Conservation (phyloP, 495 filamentous ascomycete species). For the Alectoria sarmentosa region DNA sequence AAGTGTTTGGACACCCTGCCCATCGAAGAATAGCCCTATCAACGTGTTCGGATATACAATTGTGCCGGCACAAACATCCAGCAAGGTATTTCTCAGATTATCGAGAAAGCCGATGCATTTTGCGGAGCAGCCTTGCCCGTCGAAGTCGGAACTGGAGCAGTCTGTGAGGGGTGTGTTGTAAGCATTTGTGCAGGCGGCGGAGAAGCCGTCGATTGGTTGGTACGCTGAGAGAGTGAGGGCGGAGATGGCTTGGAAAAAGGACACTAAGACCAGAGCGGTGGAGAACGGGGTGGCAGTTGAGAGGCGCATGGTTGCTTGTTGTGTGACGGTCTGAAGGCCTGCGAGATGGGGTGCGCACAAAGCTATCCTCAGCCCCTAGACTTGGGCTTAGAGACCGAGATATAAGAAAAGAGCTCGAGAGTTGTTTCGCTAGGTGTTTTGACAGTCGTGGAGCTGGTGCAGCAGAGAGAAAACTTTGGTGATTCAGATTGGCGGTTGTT, state of each 20-base stretch:
- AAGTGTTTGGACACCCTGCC: constrained; percentile 21
- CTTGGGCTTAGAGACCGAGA: not conserved
- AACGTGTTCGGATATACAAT: constrained; percentile 26
- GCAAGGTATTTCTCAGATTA: constrained; percentile 22
- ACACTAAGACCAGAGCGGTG: not conserved
- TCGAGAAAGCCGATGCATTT: constrained; percentile 30
- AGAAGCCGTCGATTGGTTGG: constrained; percentile 26
- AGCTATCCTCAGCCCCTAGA: not conserved
- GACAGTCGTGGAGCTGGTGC: not conserved
- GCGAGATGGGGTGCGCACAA: not conserved
- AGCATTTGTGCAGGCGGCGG: constrained; percentile 23
- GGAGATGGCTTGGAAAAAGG: constrained; percentile 4
- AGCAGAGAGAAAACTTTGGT: not conserved
- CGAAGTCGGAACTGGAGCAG: constrained; percentile 32
- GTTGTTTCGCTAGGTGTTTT: not conserved
- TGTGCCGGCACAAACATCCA: constrained; percentile 26
- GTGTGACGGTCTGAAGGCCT: not conserved
- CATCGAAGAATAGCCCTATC: constrained; percentile 27
- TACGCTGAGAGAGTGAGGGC: constrained; percentile 23
- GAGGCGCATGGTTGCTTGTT: constrained; percentile 10
- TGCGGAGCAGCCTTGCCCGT: constrained; percentile 25
- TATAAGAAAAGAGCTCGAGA: not conserved
- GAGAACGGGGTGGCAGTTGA: not conserved
- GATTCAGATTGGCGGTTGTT: not conserved
- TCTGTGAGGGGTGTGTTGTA: constrained; percentile 27